Conservation (phyloP, 2,329 filamentous ascomycete genomes). For the Cladosporium velox region DNA sequence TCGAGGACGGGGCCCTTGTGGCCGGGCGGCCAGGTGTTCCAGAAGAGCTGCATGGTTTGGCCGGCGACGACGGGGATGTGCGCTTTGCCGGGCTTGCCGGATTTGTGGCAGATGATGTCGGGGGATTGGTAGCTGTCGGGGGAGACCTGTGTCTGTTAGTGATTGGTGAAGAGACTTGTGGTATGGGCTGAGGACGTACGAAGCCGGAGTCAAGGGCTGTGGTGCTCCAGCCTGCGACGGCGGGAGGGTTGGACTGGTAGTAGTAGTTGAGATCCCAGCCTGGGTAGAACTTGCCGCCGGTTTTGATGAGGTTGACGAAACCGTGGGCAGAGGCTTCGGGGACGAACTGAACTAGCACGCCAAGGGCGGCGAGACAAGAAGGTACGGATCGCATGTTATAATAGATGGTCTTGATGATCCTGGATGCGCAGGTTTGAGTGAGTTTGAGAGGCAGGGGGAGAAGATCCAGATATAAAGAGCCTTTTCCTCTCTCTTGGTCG, state of each 20-base stretch:
- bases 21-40: constrained; percentile 66
- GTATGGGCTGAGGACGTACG: not conserved
- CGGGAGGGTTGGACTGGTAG: constrained; percentile 20
- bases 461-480: not conserved
- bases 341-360: constrained; percentile 7
- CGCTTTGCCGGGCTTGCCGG: constrained; percentile 34
- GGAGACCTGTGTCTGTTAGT: constrained; percentile 33
- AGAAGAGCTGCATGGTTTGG: constrained; percentile 43
- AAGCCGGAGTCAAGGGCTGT: constrained; percentile 20
- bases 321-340: constrained; percentile 47
- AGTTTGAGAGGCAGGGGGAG: not conserved
- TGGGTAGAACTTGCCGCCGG: constrained; percentile 48
- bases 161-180: not conserved
- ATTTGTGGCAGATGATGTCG: constrained; percentile 43
- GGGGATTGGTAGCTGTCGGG: constrained; percentile 32
- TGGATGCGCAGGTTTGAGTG: constrained; percentile 2
- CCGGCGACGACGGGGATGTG: constrained; percentile 39
- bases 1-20: constrained; percentile 66
- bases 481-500: not conserved
- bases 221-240: constrained; percentile 16
- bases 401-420: not conserved
- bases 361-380: constrained; percentile 1
- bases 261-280: constrained; percentile 29
- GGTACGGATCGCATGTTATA: not conserved
- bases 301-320: constrained; percentile 43